phyloP scores from a whole-genome alignment of 768 basidiomycete genomes.

The Cystobasidium ongulense region DNA sequence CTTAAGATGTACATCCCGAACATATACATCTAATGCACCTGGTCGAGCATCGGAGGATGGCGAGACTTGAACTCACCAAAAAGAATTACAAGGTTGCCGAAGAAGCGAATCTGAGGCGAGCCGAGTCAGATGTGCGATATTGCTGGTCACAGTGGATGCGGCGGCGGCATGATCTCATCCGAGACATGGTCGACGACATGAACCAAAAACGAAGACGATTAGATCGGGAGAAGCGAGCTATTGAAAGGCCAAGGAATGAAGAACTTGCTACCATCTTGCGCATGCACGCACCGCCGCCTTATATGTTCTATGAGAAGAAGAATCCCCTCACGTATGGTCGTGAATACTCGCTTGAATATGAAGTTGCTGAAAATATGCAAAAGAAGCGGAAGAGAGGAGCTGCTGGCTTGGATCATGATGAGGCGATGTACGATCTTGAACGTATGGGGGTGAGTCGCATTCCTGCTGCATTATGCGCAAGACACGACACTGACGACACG shows the following conservation, averaged over 20 bases:
- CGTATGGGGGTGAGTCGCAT: slow-evolving; percentile 39
- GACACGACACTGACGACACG: neutral
- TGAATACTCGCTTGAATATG: slow-evolving; percentile 35
- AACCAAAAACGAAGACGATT: slow-evolving; percentile 74
- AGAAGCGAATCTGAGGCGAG: slow-evolving; percentile 56
- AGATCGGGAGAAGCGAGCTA: slow-evolving; percentile 71
- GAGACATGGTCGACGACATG: slow-evolving; percentile 78
- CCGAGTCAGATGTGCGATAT: slow-evolving; percentile 62
- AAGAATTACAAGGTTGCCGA: slow-evolving; percentile 63
- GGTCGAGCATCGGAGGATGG: slow-evolving; percentile 66
- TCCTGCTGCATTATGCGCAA: neutral
- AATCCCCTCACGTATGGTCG: slow-evolving; percentile 36
- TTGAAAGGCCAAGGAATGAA: slow-evolving; percentile 51
- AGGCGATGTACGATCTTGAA: slow-evolving; percentile 37
- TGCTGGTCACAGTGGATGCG: slow-evolving; percentile 93
- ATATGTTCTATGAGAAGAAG: slow-evolving; percentile 31
- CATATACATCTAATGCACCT: slow-evolving; percentile 71
- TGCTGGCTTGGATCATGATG: slow-evolving; percentile 36
- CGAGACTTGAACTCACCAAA: slow-evolving; percentile 71
- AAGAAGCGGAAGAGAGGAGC: slow-evolving; percentile 36
- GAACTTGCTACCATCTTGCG: slow-evolving; percentile 36
- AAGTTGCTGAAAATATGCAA: slow-evolving; percentile 37
- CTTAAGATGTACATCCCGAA: slow-evolving; percentile 73
- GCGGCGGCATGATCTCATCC: slow-evolving; percentile 53
- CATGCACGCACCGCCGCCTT: slow-evolving; percentile 32